These are phyloP conservation scores for Eleusine coracana DNA, from an alignment of 176 grass and related monocot genomes.

Conservation along the genomic window DNA sequence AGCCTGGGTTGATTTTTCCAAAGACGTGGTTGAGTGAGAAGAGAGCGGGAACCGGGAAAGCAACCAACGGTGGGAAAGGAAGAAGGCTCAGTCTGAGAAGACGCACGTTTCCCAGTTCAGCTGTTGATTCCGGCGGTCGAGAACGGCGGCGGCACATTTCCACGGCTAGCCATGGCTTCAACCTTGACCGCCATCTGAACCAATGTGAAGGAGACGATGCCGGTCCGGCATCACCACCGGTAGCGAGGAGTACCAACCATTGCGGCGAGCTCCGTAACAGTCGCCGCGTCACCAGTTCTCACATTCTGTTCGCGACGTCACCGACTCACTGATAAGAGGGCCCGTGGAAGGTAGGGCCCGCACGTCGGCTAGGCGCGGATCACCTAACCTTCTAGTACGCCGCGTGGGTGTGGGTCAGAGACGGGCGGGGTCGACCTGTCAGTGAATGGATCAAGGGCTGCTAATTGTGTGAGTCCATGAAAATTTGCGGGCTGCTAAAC, in stretches of 20 bases:
- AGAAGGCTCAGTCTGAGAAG: neutral
- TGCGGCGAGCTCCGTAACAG: too few species aligned
- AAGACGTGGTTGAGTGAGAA: too few species aligned
- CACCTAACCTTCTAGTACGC: too few species aligned
- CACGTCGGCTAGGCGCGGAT: neutral
- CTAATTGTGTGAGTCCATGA: neutral
- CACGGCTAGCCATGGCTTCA: neutral
- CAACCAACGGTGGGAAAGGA: neutral
- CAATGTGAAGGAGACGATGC: neutral
- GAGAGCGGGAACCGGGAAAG: neutral
- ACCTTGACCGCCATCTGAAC: conserved; percentile 5
- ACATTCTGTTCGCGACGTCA: neutral
- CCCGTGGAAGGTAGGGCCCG: neutral
- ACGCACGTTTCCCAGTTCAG: neutral
- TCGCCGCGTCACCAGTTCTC: neutral
- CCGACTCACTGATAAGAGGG: too few species aligned
- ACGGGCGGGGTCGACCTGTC: neutral
- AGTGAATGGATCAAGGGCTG: neutral
- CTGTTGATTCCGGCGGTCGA: neutral
- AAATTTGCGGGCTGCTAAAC: neutral
- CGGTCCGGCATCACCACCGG: neutral
- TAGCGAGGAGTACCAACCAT: too few species aligned
- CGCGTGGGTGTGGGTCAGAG: too few species aligned
- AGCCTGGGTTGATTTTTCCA: neutral
- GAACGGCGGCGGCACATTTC: neutral